Evolutionary conservation across 441 rosid species (phyloP), one percentile per base, ranked within the genome.

Genomic region (Gossypium davidsonii): DNA sequence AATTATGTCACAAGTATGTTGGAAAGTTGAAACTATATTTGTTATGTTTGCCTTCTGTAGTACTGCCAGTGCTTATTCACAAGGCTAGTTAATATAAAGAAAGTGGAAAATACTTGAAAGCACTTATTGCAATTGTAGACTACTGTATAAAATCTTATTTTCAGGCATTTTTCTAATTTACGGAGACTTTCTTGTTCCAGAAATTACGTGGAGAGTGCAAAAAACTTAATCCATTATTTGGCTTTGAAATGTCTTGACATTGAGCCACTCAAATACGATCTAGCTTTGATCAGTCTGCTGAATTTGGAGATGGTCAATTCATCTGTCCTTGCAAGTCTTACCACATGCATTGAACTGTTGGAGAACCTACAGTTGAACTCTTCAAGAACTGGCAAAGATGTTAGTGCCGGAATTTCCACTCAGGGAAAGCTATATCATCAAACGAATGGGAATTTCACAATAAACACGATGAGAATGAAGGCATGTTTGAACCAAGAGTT

Each of bases 201-300:
- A 28, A 78, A 76, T 57, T 85, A 88, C 79, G 37, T 79, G 74
- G 80, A 71, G 61, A 85, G 89, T 58, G 90, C 90, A 49, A 83
- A 80, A 74, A 89, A 89, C 81, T 79, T 89, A 73, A 77, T 85
- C 74, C 94, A 88, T 73, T 84, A 88, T 67, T 76, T 86, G 80
- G 88, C 88, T 42, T 75, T 88, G 81, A 84, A 80, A 81, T 75
- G 84, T 70, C 79, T 88, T 31, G 85, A 88, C 63, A 64, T 73
- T 72, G 83, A 80, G 76, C 82, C 82, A 70, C 85, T 89, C 68
- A 81, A 81, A 63, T 83, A 65, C 10, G 77, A 83, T 76, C 85
- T 88, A 67, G 66, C 76, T 79, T 81, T 81, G 74, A 79, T 73
- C 39, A 82, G 90, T 57, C 78, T 87, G 48, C 55, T 80, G 74